Conservation (phyloP, 768 basidiomycete species). For the Tylopilus cervinicoccineus region DNA sequence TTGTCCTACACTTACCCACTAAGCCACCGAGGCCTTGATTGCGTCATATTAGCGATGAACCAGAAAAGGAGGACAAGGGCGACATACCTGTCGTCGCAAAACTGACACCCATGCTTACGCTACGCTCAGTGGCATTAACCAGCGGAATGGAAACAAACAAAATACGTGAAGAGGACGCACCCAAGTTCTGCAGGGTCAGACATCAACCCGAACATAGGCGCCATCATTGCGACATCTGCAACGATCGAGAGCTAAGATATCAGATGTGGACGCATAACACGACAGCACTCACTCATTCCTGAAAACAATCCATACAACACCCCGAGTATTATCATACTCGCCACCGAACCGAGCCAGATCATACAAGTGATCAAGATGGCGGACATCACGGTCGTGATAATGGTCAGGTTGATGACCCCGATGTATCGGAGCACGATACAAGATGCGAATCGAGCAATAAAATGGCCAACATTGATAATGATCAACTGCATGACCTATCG, state of each 20-base stretch:
- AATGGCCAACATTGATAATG: constrained; percentile 48
- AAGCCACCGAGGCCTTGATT: constrained; percentile 23
- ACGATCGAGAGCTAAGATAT: not conserved
- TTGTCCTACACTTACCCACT: constrained; percentile 11
- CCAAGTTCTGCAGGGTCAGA: constrained; percentile 50
- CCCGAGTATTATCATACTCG: constrained; percentile 39
- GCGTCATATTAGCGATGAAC: not conserved
- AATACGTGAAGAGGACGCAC: constrained; percentile 24
- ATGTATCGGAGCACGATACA: constrained; percentile 36
- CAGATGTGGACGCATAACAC: not conserved
- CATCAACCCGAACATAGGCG: constrained; percentile 45
- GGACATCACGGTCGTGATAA: constrained; percentile 32
- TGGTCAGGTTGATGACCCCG: constrained; percentile 43
- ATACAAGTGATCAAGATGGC: constrained; percentile 42
- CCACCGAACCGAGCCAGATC: constrained; percentile 37
- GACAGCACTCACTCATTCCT: constrained; percentile 37
- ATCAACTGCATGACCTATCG: constrained; percentile 35
- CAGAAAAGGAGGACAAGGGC: not conserved
- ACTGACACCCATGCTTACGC: constrained; percentile 43
- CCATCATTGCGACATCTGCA: constrained; percentile 36
- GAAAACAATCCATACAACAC: constrained; percentile 47
- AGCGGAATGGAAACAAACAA: not conserved
- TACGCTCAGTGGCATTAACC: not conserved
- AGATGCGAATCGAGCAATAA: constrained; percentile 46
- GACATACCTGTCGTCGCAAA: constrained; percentile 40